Evolutionary conservation across 2,329 filamentous ascomycete species (phyloP).

Genomic region (Penicillium griseofulvum): DNA sequence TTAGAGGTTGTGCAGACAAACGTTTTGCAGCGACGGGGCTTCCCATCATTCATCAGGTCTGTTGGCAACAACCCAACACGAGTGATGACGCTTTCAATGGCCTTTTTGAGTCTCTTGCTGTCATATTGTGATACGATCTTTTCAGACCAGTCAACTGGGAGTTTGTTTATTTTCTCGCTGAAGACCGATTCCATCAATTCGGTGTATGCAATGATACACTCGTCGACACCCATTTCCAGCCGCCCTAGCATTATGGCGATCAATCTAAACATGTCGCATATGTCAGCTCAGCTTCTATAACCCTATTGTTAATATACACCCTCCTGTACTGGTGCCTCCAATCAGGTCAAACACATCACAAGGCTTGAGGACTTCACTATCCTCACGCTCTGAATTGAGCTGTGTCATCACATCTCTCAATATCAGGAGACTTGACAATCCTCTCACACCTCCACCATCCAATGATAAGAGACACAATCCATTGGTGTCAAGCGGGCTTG

Average conservation of each 20-base stretch:
- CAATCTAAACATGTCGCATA: constrained; percentile 20
- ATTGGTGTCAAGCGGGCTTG: constrained; percentile 4
- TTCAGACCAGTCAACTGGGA: constrained; percentile 10
- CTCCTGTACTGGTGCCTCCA: constrained; percentile 22
- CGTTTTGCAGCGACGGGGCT: neutral
- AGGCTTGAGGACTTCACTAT: constrained; percentile 13
- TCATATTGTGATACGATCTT: constrained; percentile 16
- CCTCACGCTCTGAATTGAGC: constrained; percentile 24
- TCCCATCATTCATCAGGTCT: constrained; percentile 12
- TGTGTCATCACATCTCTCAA: constrained; percentile 36
- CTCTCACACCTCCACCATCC: constrained; percentile 44
- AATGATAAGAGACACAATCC: constrained; percentile 23
- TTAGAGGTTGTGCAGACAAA: constrained; percentile 21
- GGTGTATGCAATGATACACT: constrained; percentile 34
- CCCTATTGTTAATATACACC: constrained; percentile 20
- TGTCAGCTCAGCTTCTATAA: neutral
- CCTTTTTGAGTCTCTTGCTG: constrained; percentile 1
- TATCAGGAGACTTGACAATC: constrained; percentile 40
- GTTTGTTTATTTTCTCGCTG: constrained; percentile 13
- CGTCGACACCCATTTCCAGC: constrained; percentile 34
- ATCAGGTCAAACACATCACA: constrained; percentile 25
- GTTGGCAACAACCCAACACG: constrained; percentile 1
- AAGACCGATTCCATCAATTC: constrained; percentile 28
- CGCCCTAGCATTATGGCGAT: constrained; percentile 42
- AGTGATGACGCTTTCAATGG: constrained; percentile 14